These are phyloP conservation scores for Mycena rebaudengoi DNA, from an alignment of 768 basidiomycete species.

Conservation along the genomic window DNA sequence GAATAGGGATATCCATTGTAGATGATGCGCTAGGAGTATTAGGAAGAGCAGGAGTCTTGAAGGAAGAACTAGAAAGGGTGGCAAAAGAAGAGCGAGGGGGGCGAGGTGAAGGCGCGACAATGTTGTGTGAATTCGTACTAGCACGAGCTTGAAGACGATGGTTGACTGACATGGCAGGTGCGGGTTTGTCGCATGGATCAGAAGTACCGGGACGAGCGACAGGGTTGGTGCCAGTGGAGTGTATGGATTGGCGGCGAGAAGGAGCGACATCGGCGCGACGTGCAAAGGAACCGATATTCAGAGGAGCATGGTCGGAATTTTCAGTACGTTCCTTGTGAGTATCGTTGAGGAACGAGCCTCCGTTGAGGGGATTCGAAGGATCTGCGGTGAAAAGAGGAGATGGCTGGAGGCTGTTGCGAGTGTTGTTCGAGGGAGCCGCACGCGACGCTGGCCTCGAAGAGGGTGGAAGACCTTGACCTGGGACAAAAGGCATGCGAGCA, in stretches of 20 bases:
- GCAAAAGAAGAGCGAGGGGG: conserved; percentile 8
- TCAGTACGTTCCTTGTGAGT: conserved; percentile 1
- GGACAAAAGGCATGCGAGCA: conserved; percentile 12
- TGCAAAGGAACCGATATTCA: conserved; percentile 20
- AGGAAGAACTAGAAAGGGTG: background rate
- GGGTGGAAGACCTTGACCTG: background rate
- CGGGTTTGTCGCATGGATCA: background rate
- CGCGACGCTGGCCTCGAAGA: conserved; percentile 16
- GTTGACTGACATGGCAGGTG: background rate
- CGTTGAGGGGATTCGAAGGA: conserved; percentile 22
- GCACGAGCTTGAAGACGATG: conserved; percentile 16
- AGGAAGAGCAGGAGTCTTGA: conserved; percentile 21
- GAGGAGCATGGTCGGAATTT: background rate
- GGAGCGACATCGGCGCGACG: conserved; percentile 6
- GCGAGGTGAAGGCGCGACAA: conserved; percentile 19
- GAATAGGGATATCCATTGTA: background rate
- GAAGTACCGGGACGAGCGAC: conserved; percentile 6
- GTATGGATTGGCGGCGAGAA: conserved; percentile 21
- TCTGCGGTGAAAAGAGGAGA: conserved; percentile 14
- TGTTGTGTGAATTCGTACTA: background rate
- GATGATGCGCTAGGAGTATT: background rate
- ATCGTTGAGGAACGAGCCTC: background rate
- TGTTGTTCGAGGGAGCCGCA: background rate
- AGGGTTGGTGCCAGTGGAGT: background rate
- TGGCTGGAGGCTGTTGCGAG: background rate